Base-by-base conservation (phyloP, 495 filamentous ascomycete genomes). In the Staphylotrichum tortipilum region DNA sequence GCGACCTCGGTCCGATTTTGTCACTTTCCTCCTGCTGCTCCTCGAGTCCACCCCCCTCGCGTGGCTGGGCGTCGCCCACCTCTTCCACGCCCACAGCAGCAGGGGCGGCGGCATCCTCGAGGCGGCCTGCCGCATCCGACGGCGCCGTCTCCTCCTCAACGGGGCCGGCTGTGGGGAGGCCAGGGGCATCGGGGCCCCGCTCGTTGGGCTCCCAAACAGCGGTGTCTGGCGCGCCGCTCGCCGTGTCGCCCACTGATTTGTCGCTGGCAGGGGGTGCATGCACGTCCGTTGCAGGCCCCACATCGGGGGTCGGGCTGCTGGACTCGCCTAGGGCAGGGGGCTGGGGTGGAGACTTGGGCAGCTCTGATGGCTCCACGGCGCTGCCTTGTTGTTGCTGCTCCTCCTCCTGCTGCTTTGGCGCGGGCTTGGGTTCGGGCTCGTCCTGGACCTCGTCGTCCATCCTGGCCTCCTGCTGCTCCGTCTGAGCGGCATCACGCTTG, bases 211-310 rank as follows among this genome's bases (percentile, higher is more conserved):
- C 24, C 24, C 53, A 64, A 61, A 57, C 56, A 64, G 58, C 59
- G 58, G 61, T 62, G 61, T 59, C 61, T 55, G 44, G 49, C 47
- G 52, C 22, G 21, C 7, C 17, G 44, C 33, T 31, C 37, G 58
- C 57, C 58, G 59, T 64, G 58, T 61, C 56, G 51, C 9, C 36
- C 54, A 54, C 52, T 62, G 58, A 62, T 64, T 64, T 59, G 59
- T 56, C 49, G 44, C 38, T 18, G 49, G 12, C 36, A 48, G 48
- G 40, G 47, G 58, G 56, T 52, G 53, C 44, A 53, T 59, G 55
- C 56, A 54, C 12, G 4, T 17, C 56, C 39, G 45, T 53, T 57
- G 53, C 56, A 55, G 40, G 53, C 40, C 48, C 56, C 61, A 47
- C 47, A 48, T 54, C 52, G 34, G 45, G 47, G 26, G 41, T 46